Conservation (phyloP, 2,329 filamentous ascomycete species). For the Phialemoniopsis sp. region DNA sequence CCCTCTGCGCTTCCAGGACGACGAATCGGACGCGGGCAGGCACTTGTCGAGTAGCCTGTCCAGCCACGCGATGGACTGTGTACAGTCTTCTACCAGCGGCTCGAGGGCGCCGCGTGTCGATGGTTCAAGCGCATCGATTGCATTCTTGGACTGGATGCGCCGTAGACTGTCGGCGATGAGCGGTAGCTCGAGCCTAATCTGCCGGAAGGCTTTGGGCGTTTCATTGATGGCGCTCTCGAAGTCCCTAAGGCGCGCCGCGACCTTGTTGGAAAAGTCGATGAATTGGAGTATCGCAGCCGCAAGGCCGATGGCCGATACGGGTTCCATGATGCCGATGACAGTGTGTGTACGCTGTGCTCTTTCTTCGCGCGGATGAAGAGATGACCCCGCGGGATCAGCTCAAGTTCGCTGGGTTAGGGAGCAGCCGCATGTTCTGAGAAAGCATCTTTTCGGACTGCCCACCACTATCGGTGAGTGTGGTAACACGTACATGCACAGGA, state of each 20-base stretch:
- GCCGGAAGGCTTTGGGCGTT: background rate
- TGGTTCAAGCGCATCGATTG: background rate
- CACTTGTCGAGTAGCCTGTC: background rate
- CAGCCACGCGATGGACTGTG: background rate
- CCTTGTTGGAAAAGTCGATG: constrained; percentile 5
- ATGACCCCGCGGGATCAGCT: too few relatives aligned
- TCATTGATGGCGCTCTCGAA: background rate
- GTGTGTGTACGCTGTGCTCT: too few relatives aligned
- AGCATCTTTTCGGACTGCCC: too few relatives aligned
- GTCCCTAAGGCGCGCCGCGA: background rate
- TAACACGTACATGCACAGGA: too few relatives aligned
- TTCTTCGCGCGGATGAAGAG: too few relatives aligned
- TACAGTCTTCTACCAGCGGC: background rate
- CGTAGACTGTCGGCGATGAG: background rate
- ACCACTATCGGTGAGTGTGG: too few relatives aligned
- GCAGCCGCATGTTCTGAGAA: too few relatives aligned
- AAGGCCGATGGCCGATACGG: constrained; percentile 35
- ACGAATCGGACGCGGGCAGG: background rate
- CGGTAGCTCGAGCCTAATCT: background rate
- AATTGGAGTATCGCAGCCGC: constrained; percentile 7
- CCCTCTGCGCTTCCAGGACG: background rate
- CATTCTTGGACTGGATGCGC: background rate
- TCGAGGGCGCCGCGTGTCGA: background rate
- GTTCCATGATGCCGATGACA: too few relatives aligned
- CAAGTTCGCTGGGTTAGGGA: too few relatives aligned